Evolutionary conservation across 163 green algal species (phyloP).

Genomic region (Chlamydomonas reinhardtii): DNA sequence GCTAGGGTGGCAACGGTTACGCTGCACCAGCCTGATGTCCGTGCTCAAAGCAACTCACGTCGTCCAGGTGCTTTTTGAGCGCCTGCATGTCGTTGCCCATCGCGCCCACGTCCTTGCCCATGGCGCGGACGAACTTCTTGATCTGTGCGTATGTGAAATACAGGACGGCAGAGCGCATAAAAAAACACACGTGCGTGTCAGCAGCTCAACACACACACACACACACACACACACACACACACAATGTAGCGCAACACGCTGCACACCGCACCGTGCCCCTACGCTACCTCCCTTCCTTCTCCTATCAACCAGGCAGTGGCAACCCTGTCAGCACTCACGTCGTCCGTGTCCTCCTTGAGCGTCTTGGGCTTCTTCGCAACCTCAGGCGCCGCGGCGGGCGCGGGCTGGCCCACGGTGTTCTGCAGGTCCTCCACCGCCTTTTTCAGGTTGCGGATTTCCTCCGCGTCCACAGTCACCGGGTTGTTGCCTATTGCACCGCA

Average conservation of each 20-base stretch:
- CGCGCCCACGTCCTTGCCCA: conserved; percentile 50
- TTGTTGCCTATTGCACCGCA: not conserved
- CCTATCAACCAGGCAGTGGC: no score
- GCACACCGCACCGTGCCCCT: no score
- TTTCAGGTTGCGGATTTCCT: conserved; percentile 24
- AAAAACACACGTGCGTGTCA: no score
- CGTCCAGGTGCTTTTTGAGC: conserved; percentile 51
- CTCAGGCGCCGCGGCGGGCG: not conserved
- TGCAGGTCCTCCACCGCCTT: conserved; percentile 46
- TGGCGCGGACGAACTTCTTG: conserved; percentile 50
- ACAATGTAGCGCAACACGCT: no score
- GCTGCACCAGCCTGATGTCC: no score
- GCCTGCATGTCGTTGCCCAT: conserved; percentile 53
- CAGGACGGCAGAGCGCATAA: no score
- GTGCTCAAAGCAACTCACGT: no score
- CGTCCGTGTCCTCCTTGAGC: conserved; percentile 50
- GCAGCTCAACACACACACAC: no score
- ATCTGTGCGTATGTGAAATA: no score
- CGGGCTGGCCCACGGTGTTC: not conserved
- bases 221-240: no score
- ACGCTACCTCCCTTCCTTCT: no score
- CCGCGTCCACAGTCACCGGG: conserved; percentile 11
- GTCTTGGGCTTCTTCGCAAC: conserved; percentile 39
- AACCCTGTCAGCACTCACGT: conserved; percentile 4
- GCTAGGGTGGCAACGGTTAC: no score